Evolutionary conservation across 73 alveolate genomes (phyloP).

Genomic region (Tetrahymena elliotti): DNA sequence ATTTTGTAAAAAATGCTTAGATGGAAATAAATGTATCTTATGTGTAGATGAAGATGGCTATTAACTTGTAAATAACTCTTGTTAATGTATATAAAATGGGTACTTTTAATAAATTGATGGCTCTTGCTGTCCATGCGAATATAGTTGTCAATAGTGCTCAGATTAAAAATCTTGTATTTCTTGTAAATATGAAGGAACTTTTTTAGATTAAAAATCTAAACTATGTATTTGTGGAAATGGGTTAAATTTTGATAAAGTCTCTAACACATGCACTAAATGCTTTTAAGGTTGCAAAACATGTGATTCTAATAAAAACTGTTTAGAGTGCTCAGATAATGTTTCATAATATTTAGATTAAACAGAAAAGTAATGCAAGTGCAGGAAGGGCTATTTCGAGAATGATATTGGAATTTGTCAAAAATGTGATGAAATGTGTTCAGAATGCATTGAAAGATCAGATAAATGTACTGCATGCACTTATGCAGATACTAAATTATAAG

Average conservation of each 20-base stretch:
- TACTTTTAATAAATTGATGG: not conserved
- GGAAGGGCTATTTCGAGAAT: not conserved
- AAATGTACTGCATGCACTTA: not conserved
- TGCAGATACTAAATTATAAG: not conserved
- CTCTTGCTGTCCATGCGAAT: not conserved
- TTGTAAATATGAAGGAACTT: not conserved
- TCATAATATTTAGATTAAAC: not conserved
- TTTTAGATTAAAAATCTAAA: not conserved
- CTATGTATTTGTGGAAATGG: not conserved
- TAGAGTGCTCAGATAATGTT: not conserved
- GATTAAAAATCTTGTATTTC: not conserved
- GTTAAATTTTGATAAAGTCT: not conserved
- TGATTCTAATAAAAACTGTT: not conserved
- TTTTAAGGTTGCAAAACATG: not conserved
- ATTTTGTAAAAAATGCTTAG: not conserved
- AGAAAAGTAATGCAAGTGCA: not conserved
- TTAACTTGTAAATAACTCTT: not conserved
- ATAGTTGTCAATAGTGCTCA: not conserved
- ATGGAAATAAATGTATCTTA: not conserved
- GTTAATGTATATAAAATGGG: not conserved
- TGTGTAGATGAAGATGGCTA: not conserved
- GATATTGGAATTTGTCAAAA: not conserved
- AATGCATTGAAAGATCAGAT: not conserved
- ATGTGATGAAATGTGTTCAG: not conserved
- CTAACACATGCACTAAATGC: not conserved